Percentiles rank a stretch among this genome's conserved stretches.
Evolutionary conservation across 176 grass and related monocot species (phyloP).

Genomic region (Musa acuminata): DNA sequence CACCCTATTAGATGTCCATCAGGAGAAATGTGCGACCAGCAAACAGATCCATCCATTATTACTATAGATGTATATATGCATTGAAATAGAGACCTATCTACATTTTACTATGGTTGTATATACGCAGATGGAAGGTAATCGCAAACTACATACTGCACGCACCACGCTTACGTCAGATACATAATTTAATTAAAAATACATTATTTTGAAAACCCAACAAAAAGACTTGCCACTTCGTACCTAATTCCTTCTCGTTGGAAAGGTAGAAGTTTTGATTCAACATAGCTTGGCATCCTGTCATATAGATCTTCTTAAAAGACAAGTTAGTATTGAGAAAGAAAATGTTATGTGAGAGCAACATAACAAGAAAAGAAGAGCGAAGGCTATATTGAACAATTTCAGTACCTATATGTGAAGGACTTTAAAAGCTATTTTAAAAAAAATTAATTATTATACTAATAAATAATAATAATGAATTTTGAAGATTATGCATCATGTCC

Average conservation of each 20-base stretch:
- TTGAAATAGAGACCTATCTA: no score
- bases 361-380: conserved; percentile 3
- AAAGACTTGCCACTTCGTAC: conserved; percentile 17
- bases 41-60: no score
- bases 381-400: background rate
- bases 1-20: no score
- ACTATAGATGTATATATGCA: no score
- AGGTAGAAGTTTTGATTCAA: conserved; percentile 71
- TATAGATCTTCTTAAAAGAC: conserved; percentile 55
- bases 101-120: no score
- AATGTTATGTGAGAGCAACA: background rate
- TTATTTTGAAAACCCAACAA: background rate
- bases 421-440: no score
- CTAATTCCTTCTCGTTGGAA: conserved; percentile 88
- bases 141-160: no score
- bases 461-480: background rate
- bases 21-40: no score
- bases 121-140: no score
- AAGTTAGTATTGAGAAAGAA: conserved; percentile 32
- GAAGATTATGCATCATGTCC: background rate
- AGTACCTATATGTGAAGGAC: no score
- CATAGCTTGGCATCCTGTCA: conserved; percentile 51
- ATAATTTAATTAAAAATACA: background rate
- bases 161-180: background rate
- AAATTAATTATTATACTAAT: no score